Conservation (phyloP, 2,329 filamentous ascomycete genomes). For the Microdochium paspali region DNA sequence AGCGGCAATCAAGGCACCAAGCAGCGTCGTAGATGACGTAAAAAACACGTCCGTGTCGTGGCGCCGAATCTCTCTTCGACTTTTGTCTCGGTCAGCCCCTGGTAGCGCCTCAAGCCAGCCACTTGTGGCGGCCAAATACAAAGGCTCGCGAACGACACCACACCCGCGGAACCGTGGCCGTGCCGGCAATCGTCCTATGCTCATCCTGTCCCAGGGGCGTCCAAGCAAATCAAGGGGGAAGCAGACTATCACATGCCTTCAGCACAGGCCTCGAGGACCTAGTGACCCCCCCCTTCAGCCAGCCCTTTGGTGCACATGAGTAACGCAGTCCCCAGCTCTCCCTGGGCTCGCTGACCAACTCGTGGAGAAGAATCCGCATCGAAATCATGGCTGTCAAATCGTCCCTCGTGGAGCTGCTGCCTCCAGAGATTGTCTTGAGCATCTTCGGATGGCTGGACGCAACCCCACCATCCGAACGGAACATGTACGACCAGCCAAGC, state of each 20-base stretch:
- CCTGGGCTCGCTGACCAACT: not conserved
- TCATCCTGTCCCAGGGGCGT: too few relatives aligned
- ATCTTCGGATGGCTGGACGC: conserved; percentile 46
- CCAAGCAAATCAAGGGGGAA: too few relatives aligned
- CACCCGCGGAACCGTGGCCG: too few relatives aligned
- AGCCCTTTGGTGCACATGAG: not conserved
- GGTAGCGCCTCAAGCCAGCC: too few relatives aligned
- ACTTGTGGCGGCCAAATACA: too few relatives aligned
- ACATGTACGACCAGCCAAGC: conserved; percentile 39
- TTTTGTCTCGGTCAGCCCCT: too few relatives aligned
- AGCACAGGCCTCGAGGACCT: not conserved
- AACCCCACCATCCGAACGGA: conserved; percentile 35
- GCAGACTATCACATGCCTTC: not conserved
- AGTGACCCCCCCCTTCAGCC: not conserved
- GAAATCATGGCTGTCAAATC: not conserved
- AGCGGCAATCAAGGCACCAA: too few relatives aligned
- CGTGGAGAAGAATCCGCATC: not conserved
- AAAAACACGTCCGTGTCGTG: too few relatives aligned
- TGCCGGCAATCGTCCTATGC: too few relatives aligned
- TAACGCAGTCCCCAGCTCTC: conserved; percentile 3
- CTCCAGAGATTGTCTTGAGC: conserved; percentile 50
- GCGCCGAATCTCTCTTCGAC: too few relatives aligned
- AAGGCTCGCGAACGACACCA: too few relatives aligned
- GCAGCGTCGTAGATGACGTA: too few relatives aligned
- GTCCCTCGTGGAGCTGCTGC: conserved; percentile 32